Evolutionary conservation across 257 asterid genomes (phyloP), one percentile per base, ranked within the genome.

Genomic region (Ajuga chamaepitys): DNA sequence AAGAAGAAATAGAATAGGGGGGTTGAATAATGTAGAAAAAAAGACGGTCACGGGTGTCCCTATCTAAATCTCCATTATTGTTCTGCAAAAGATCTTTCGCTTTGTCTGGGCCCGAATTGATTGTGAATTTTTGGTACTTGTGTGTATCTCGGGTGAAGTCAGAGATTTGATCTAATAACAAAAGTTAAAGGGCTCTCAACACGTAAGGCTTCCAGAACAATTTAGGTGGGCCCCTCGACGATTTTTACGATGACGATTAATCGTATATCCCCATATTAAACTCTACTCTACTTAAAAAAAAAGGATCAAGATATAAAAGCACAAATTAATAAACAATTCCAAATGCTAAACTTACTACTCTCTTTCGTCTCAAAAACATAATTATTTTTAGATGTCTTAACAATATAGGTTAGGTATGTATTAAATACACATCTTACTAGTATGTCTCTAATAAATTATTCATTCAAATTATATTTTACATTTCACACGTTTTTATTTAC

Each of bases 21-120:
- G 26, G 65, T 7, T 41, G 22, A 3, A 4, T 13, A 51, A 25
- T 37, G 17, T 26, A 30, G 14, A 25, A 37, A 48, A 57, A 42
- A 42, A 13, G 51, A 54, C 5, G n/a, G 32, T 50, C 47, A 51
- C 44, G 40, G 41, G 66, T 53, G 58, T 47, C 64, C 41, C 59
- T 60, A 28, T 48, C 63, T 28, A 64, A 67, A 28, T 62, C 7
- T 67, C 47, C 8, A 41, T 1, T 16, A 37, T 40, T 18, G n/a
- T 51, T 24, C 41, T 8, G 66, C 61, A 13, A 47, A 70, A 75
- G 77, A 71, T 76, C 64, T 71, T 54, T 8, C 4, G 37, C n/a
- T 70, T 64, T 70, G 80, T 75, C 76, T 46, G 76, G 52, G 37
- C 66, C 62, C 70, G 20, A 53, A 56, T 74, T 67, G 59, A 71